Evolutionary conservation across 23 red algal genomes (phyloP).

Genomic region (Chondrus crispus): DNA sequence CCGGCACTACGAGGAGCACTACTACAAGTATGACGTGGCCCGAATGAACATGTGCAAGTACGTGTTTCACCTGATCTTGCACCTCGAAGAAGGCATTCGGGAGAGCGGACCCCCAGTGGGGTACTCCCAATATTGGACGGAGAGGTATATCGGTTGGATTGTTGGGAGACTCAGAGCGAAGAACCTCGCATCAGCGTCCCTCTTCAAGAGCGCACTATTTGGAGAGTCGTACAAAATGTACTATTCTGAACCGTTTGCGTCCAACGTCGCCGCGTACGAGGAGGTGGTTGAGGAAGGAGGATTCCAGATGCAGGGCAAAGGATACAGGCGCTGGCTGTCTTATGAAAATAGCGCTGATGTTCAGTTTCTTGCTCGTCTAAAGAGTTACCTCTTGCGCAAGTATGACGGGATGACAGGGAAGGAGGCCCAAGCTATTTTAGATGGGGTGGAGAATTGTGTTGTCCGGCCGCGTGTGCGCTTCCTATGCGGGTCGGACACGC

Average conservation of each 20-base stretch:
- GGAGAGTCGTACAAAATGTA: neutral
- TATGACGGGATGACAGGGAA: neutral
- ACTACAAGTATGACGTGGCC: neutral
- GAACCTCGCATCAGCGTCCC: neutral
- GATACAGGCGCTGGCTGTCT: neutral
- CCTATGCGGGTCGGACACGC: neutral
- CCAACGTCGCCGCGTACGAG: neutral
- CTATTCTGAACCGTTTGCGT: neutral
- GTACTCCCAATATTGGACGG: constrained; percentile 6
- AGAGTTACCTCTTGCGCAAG: neutral
- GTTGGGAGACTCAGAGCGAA: neutral
- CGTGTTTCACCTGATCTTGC: neutral
- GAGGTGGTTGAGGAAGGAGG: neutral
- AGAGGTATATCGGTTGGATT: neutral
- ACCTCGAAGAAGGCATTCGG: neutral
- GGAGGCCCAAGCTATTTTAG: neutral
- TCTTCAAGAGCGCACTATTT: neutral
- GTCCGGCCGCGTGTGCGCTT: neutral
- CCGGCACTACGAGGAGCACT: neutral
- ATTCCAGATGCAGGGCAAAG: neutral
- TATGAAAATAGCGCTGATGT: neutral
- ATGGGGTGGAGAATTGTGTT: neutral
- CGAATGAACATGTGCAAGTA: neutral
- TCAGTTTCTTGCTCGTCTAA: neutral
- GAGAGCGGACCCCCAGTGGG: neutral